Evolutionary conservation across 1,139 yeast species (phyloP), one percentile per base, ranked within the genome.

Genomic region (Saccharomyces hybrid): DNA sequence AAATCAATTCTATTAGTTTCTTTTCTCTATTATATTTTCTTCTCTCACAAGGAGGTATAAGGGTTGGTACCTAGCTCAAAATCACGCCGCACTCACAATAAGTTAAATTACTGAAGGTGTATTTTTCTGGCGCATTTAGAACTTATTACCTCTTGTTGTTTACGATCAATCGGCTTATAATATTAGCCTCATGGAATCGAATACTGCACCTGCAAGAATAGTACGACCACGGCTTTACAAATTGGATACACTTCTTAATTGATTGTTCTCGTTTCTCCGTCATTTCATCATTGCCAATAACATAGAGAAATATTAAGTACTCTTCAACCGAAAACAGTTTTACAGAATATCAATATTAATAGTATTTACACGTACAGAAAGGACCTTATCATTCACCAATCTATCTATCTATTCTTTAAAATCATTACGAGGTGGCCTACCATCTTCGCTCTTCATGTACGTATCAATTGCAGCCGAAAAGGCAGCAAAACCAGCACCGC

Each of bases 401-500:
- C 8, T 8, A 16, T 38, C 42, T 38, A 38, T 29, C 60, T 58
- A 89, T 60, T 86, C 88, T 69, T 91, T 95, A 71, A 91, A 95
- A 73, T 93, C 99, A 66, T 88, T 85, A 51, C 77, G 69, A 28
- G 98, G 97, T 44, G 98, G 98, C 54, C 82, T 82, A 5, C 86
- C 85, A 64, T 87, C 80, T 63, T 93, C 99, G 63, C 89, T 83
- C 65, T 91, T 80, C 84, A 93, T 79, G 67, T 93, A 93, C 64
- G 88, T 73, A 70, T 93, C 98, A 59, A 93, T 86, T 6, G 98
- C 98, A 8, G 95, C 84, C 55, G 96, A 86, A 70, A 93, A 93
- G 3, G 96, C 96, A 14, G 99, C 98, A 75, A 93, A 93, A n/a
- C 98, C 99, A 32, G 95, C 97, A 76, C 98, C 93, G 1, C 99